Conservation (phyloP, 345 rosid species). For the Mallotus nudiflorus region DNA sequence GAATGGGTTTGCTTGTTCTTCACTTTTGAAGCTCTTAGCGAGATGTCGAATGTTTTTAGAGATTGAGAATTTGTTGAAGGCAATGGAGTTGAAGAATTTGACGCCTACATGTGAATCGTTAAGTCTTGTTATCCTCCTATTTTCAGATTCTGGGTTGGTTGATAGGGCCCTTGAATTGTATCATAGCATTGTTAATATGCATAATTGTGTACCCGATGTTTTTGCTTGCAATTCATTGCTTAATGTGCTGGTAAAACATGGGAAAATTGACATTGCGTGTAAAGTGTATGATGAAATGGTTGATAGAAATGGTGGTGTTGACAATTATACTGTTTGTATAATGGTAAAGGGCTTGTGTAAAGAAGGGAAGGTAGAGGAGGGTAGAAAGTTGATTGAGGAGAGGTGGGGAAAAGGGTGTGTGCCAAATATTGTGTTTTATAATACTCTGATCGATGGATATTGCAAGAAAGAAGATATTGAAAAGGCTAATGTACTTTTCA, state of each 20-base stretch:
- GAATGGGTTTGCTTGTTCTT: constrained; percentile 63
- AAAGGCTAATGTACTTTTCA: constrained; percentile 48
- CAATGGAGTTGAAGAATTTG: constrained; percentile 43
- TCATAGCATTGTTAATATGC: constrained; percentile 26
- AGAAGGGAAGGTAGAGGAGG: constrained; percentile 67
- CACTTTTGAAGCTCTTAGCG: constrained; percentile 72
- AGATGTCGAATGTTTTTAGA: constrained; percentile 49
- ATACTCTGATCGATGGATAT: constrained; percentile 70
- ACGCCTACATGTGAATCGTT: constrained; percentile 59
- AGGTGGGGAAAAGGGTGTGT: constrained; percentile 77
- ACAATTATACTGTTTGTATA: constrained; percentile 72
- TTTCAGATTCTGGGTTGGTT: constrained; percentile 52
- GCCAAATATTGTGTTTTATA: constrained; percentile 79
- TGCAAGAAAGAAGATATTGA: constrained; percentile 48
- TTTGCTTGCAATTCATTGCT: constrained; percentile 74
- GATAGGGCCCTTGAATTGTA: constrained; percentile 60
- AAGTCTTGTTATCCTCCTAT: constrained; percentile 51
- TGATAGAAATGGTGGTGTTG: constrained; percentile 46
- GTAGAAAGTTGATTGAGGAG: constrained; percentile 59
- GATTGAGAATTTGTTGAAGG: constrained; percentile 42
- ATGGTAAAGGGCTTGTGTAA: constrained; percentile 67
- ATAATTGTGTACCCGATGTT: constrained; percentile 49
- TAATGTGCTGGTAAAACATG: constrained; percentile 36
- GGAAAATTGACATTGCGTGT: constrained; percentile 45
- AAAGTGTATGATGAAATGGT: constrained; percentile 67